These are phyloP conservation scores for Phytophthora pluvialis DNA, from an alignment of 352 stramenopile genomes.

Conservation along the genomic window DNA sequence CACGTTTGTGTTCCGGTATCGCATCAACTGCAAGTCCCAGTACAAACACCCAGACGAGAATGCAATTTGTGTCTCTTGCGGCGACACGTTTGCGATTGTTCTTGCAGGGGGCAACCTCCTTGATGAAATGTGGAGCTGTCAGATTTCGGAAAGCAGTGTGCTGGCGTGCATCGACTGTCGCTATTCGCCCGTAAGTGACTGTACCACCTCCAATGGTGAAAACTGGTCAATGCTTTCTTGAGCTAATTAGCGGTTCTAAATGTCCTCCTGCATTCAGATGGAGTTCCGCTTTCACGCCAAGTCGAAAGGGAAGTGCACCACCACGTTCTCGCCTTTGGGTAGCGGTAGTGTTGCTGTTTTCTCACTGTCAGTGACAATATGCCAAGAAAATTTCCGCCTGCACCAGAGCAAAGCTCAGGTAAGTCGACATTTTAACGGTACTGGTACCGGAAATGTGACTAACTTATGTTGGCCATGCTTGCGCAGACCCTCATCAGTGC, in stretches of 20 bases:
- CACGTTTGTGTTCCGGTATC: slow-evolving; percentile 3
- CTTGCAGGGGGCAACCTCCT: not conserved
- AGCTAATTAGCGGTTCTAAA: not conserved
- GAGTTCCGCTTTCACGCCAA: slow-evolving; percentile 21
- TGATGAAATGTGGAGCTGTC: slow-evolving; percentile 5
- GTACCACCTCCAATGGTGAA: not conserved
- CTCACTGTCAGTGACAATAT: slow-evolving; percentile 15
- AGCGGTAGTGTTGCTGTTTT: not conserved
- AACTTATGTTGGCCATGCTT: not conserved
- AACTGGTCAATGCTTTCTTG: not conserved
- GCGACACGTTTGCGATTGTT: slow-evolving; percentile 4
- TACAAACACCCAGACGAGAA: not conserved
- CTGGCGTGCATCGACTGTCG: slow-evolving; percentile 15
- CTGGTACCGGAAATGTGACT: not conserved
- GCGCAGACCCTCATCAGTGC: slow-evolving; percentile 3
- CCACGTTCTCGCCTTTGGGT: slow-evolving; percentile 2
- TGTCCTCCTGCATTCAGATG: slow-evolving; percentile 10
- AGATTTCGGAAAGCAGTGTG: not conserved
- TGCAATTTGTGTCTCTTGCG: not conserved
- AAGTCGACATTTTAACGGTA: not conserved
- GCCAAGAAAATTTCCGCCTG: slow-evolving; percentile 21
- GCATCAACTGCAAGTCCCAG: slow-evolving; percentile 4
- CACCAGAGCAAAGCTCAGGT: slow-evolving; percentile 24
- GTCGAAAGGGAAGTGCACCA: slow-evolving; percentile 4
- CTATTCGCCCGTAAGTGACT: slow-evolving; percentile 25